Conservation (phyloP, 495 filamentous ascomycete species). For the Xylaria venustula region DNA sequence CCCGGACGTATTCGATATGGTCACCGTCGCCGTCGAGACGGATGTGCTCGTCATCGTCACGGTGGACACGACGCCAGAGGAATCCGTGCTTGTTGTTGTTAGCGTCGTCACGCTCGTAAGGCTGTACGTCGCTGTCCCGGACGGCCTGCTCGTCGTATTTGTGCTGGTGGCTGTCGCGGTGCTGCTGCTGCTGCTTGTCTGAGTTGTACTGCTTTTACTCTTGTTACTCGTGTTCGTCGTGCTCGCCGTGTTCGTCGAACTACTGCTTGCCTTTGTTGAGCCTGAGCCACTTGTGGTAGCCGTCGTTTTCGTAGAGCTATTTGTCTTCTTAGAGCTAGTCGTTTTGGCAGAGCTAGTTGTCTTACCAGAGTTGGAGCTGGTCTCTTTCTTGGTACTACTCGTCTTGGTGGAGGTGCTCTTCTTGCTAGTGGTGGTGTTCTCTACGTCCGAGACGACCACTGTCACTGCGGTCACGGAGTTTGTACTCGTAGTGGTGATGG, state of each 20-base stretch:
- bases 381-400: too few species aligned
- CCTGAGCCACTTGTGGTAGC: too few species aligned
- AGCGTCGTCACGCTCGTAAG: constrained; percentile 7
- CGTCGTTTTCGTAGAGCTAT: too few species aligned
- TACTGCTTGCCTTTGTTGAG: too few species aligned
- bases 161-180: neutral
- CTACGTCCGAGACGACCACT: neutral
- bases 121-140: neutral
- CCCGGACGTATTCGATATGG: too few species aligned
- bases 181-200: too few species aligned
- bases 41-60: constrained; percentile 8
- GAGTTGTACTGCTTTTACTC: too few species aligned
- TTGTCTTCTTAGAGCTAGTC: too few species aligned
- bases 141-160: neutral
- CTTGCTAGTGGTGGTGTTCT: neutral
- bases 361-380: too few species aligned
- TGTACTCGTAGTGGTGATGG: constrained; percentile 7
- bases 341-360: too few species aligned
- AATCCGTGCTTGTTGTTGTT: neutral
- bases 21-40: constrained; percentile 9
- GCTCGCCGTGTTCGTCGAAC: too few species aligned
- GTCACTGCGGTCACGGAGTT: neutral
- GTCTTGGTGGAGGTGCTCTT: neutral
- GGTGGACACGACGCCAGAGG: neutral
- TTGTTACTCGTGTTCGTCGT: too few species aligned